These are phyloP conservation scores for Coleophoma cylindrospora DNA, from an alignment of 2,329 filamentous ascomycete genomes.

Conservation along the genomic window DNA sequence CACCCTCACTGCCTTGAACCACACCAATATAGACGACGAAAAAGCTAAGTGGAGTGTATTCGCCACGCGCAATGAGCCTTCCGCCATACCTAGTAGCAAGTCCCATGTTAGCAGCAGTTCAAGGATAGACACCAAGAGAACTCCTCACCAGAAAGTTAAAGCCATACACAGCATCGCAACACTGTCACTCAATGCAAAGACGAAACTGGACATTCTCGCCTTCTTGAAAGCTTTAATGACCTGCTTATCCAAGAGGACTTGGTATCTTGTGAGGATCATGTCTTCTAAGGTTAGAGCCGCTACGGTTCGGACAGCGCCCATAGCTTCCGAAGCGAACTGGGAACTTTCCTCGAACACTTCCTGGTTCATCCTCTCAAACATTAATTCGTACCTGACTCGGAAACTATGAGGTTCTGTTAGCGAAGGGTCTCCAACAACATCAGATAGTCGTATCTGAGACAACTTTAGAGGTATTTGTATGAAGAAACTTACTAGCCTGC, in stretches of 20 bases:
- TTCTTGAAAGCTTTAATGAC: conserved; percentile 41
- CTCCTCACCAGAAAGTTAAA: conserved; percentile 44
- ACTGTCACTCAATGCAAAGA: conserved; percentile 50
- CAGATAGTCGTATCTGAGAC: too few species aligned
- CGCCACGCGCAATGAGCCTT: conserved; percentile 34
- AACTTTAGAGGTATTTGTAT: too few species aligned
- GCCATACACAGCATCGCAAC: conserved; percentile 53
- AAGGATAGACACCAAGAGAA: too few species aligned
- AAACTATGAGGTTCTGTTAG: conserved; percentile 29
- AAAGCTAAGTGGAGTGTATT: conserved; percentile 39
- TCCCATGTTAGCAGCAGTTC: too few species aligned
- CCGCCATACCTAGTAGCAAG: conserved; percentile 27
- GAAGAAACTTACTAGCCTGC: conserved; percentile 16
- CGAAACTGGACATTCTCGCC: conserved; percentile 39
- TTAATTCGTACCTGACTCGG: conserved; percentile 47
- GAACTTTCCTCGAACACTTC: conserved; percentile 55
- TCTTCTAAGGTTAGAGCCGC: conserved; percentile 56
- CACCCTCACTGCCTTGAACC: conserved; percentile 45
- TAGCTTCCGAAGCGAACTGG: conserved; percentile 58
- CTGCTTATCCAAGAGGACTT: conserved; percentile 39
- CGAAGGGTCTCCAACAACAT: too few species aligned
- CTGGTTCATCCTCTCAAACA: conserved; percentile 52
- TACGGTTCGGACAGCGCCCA: conserved; percentile 58
- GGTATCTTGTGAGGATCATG: conserved; percentile 45
- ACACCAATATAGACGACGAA: conserved; percentile 50